Percentiles rank a stretch among this genome's conserved stretches.
Conservation (phyloP, 208 protist species). For the Leishmania braziliensis region DNA sequence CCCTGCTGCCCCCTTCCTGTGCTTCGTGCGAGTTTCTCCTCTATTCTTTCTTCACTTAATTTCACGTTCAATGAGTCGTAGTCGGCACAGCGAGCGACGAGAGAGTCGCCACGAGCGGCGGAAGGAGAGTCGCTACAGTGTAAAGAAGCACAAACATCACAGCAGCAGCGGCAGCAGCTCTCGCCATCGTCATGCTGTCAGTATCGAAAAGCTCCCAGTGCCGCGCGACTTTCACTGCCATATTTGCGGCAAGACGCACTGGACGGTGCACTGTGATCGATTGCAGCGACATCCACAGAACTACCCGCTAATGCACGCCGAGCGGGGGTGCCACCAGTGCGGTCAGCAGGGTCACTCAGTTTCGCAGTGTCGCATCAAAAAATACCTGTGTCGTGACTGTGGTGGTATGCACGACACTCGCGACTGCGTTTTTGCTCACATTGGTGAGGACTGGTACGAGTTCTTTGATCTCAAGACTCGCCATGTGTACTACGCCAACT, state of each 20-base stretch:
- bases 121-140: conserved; percentile 16
- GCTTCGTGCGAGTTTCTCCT: background rate
- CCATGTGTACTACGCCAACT: conserved; percentile 81
- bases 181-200: background rate
- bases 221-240: conserved; percentile 71
- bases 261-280: conserved; percentile 75
- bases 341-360: conserved; percentile 75
- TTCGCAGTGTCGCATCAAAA: conserved; percentile 57
- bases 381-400: conserved; percentile 77
- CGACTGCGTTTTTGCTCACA: conserved; percentile 80
- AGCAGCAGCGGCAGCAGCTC: conserved; percentile 3
- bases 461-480: conserved; percentile 63
- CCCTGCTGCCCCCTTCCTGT: background rate
- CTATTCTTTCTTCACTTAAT: background rate
- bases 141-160: conserved; percentile 19
- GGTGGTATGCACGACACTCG: conserved; percentile 83
- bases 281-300: conserved; percentile 48
- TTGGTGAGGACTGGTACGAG: conserved; percentile 85
- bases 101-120: conserved; percentile 22
- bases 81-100: conserved; percentile 9
- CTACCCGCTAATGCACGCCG: conserved; percentile 62
- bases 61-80: conserved; percentile 15
- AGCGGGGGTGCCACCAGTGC: conserved; percentile 75
- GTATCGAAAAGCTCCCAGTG: conserved; percentile 24
- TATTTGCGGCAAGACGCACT: conserved; percentile 82